Base-by-base conservation (phyloP, 306 rosid species). In the Casuarina glauca region DNA sequence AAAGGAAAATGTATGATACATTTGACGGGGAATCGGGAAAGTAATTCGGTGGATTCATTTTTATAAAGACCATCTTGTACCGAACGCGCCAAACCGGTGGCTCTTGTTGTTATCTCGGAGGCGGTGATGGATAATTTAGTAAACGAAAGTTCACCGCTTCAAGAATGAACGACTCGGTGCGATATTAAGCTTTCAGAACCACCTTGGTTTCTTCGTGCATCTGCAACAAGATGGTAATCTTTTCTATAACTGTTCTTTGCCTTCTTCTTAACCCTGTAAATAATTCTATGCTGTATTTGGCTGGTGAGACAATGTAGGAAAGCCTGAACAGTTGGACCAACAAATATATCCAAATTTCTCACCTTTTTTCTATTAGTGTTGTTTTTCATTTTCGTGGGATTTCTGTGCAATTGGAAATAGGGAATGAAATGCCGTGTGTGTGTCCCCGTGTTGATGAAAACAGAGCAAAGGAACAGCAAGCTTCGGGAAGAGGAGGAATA, bases 401-500 rank as follows among this genome's bases (percentile, higher is more conserved):
- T 53, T 53, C 9, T 53, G 19, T 5, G 10, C 32, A 54, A 54
- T 10, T 4, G 20, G 2, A 12, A 10, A 12, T 15, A 50, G 54
- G 54, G 54, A 50, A 50, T 50, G 3, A 50, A 2, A 54, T 5
- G 19, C 20, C 1, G 6, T 17, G 17, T 54, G 20, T 54, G 60
- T 4, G 1, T 44, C 7, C 9, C 10, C 9, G 49, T 32, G 19
- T 9, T 8, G 15, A 3, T 12, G 7, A 60, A 16, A 57, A 72
- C 74, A 89, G 91, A 87, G 88, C 5, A 89, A 89, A 76, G 91
- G 91, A 51, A 89, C 91, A 1, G 88, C 91, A 49, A 87, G 89
- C 75, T 85, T 89, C 53, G 89, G 93, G 77, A 89, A 87, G 79
- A 81, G 91, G 76, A 85, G 93, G 89, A 89, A 85, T 89, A 89